These are phyloP conservation scores for Leptographium radiaticola DNA, from an alignment of 2,329 filamentous ascomycete species.

Conservation along the genomic window DNA sequence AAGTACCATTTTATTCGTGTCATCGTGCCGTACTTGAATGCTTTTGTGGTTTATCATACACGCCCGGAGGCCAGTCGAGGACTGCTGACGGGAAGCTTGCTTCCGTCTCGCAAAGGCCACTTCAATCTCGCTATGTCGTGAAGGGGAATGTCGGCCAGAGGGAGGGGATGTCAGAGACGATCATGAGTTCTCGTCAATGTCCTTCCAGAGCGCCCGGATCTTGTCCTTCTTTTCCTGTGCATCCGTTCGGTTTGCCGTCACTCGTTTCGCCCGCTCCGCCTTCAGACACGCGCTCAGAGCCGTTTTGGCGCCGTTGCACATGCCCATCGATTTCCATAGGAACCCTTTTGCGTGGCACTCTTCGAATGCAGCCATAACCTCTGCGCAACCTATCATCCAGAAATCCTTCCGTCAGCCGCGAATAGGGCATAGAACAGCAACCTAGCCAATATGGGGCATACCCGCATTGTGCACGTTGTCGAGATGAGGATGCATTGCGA, in stretches of 20 bases:
- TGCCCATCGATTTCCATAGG: conserved; percentile 78
- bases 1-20: background rate
- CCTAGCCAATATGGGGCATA: conserved; percentile 24
- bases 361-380: conserved; percentile 85
- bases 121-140: background rate
- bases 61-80: background rate
- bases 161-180: too few species aligned
- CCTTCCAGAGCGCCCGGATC: conserved; percentile 66
- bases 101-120: background rate
- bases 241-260: conserved; percentile 59
- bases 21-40: background rate
- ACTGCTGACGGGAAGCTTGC: background rate
- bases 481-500: conserved; percentile 84
- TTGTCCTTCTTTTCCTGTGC: conserved; percentile 57
- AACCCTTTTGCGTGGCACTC: conserved; percentile 92
- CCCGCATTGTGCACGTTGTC: conserved; percentile 86
- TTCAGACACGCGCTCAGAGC: conserved; percentile 77
- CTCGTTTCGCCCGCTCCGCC: conserved; percentile 65
- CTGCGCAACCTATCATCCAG: conserved; percentile 62
- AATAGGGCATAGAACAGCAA: background rate
- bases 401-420: background rate
- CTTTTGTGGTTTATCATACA: background rate
- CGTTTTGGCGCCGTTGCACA: conserved; percentile 78
- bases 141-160: background rate
- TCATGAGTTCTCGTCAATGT: conserved; percentile 56